Evolutionary conservation across 805 yeast genomes (phyloP), one percentile per base, ranked within the genome.

Genomic region (Nakazawaea populi): DNA sequence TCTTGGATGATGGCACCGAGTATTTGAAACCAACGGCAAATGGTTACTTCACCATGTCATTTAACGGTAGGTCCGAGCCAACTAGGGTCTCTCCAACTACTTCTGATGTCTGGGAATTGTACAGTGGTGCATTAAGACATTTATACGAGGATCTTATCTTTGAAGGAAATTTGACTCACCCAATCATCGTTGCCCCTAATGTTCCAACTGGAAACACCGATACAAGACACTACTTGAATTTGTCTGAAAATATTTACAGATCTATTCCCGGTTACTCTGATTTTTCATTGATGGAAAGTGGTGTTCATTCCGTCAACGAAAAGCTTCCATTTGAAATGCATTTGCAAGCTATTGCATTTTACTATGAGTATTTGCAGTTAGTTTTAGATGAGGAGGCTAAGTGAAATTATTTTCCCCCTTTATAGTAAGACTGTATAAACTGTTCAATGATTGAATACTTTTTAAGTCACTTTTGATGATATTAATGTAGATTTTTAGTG

Each of bases 241-340:
- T 82, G 59, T 72, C 83, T 12, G 68, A 66, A 48, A 72, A 80
- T 60, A 79, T 82, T 51, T 82, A 72, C 68, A 73, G 87, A 57
- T 81, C 74, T 62, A 70, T 74, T 40, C 83, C 87, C 8, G 75
- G 72, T 37, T 63, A 65, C 30, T 45, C 54, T 9, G 52, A 53
- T n/a, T 42, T 53, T 4, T 53, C 52, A 12, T 32, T 48, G 14
- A 30, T 56, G 32, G 68, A 66, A 38, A 62, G 62, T 42, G 66
- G 72, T 42, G 66, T 73, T 35, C 91, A 85, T 65, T 78, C 86
- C 30, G 84, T 83, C 14, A 76, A 84, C 60, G 91, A 85, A 60
- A 73, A 69, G 55, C 61, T 80, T 35, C 63, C 67, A 9, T 65
- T 80, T 55, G 75, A 74, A 48, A 67, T 72, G 37, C 90, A 85